These are phyloP conservation scores for Tolypocladium tundrense DNA, from an alignment of 2,329 filamentous ascomycete genomes.

Conservation along the genomic window DNA sequence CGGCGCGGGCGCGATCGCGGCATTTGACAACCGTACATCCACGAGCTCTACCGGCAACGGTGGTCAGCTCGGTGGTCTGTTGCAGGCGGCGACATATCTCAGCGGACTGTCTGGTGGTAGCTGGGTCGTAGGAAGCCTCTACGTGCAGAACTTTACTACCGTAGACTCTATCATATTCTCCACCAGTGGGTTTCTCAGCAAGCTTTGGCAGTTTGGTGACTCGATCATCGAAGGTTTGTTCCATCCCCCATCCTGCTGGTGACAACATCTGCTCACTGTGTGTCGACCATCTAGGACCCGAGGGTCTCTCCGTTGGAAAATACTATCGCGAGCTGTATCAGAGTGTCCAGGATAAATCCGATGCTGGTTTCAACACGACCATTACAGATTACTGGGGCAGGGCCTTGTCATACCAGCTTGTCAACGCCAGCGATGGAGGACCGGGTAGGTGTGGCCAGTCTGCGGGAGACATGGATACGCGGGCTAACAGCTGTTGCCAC, in stretches of 20 bases:
- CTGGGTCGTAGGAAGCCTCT: conserved; percentile 67
- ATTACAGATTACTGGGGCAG: conserved; percentile 78
- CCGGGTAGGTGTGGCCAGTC: conserved; percentile 25
- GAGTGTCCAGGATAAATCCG: conserved; percentile 48
- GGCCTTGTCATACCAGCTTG: conserved; percentile 65
- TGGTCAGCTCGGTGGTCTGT: conserved; percentile 52
- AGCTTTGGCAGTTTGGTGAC: conserved; percentile 25
- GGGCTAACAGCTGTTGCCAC: not conserved
- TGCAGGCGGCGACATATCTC: conserved; percentile 68
- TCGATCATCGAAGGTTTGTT: conserved; percentile 23
- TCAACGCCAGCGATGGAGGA: conserved; percentile 62
- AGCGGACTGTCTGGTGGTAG: conserved; percentile 64
- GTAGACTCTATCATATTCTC: conserved; percentile 32
- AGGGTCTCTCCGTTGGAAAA: conserved; percentile 13
- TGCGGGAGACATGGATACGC: not conserved
- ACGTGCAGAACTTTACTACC: conserved; percentile 65
- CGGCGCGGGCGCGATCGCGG: conserved; percentile 62
- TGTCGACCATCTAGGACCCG: conserved; percentile 7
- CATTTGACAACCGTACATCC: conserved; percentile 58
- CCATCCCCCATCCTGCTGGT: not conserved
- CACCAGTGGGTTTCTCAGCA: conserved; percentile 15
- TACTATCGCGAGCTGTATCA: conserved; percentile 54
- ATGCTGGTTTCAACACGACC: conserved; percentile 47
- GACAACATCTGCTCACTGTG: not conserved
- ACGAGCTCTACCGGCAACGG: conserved; percentile 38